phyloP scores from a whole-genome alignment of 805 yeast species.

The Kurtzmaniella cleridarum region DNA sequence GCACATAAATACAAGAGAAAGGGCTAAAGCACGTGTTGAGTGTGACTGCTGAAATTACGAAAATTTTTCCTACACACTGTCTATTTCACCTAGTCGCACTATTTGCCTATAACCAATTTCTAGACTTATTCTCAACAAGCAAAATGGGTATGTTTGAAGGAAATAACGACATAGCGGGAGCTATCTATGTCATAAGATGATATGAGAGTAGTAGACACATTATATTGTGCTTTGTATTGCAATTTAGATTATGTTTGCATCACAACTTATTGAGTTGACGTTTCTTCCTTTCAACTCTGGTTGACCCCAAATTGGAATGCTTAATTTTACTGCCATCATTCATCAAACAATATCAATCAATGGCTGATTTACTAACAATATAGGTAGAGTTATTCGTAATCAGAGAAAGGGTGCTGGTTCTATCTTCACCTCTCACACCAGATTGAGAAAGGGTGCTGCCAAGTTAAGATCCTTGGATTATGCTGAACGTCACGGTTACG shows the following conservation, averaged over 20 bases:
- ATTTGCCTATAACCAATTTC: background rate
- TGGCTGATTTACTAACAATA: constrained; percentile 10
- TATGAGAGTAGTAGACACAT: too few species aligned
- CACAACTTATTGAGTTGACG: too few species aligned
- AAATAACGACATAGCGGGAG: background rate
- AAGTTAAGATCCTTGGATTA: constrained; percentile 98
- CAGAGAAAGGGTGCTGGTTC: constrained; percentile 99
- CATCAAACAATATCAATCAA: background rate
- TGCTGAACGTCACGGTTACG: constrained; percentile 99
- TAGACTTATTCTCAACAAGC: constrained; percentile 2
- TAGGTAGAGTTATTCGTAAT: constrained; percentile 99
- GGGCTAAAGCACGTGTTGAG: too few species aligned
- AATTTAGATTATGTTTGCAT: too few species aligned
- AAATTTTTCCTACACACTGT: constrained; percentile 3
- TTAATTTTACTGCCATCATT: background rate
- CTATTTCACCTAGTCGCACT: background rate
- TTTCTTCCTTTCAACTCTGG: too few species aligned
- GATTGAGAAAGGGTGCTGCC: constrained; percentile 99
- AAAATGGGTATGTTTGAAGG: constrained; percentile 4
- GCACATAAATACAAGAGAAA: too few species aligned
- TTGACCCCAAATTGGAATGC: too few species aligned
- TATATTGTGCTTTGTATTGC: too few species aligned
- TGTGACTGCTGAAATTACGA: constrained; percentile 1
- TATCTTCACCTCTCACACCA: constrained; percentile 99
- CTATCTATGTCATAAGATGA: too few species aligned